Percentiles rank a stretch among this genome's conserved stretches.
Evolutionary conservation across 1,284 basidiomycete species (phyloP).

Genomic region (Rhizoctonia solani): DNA sequence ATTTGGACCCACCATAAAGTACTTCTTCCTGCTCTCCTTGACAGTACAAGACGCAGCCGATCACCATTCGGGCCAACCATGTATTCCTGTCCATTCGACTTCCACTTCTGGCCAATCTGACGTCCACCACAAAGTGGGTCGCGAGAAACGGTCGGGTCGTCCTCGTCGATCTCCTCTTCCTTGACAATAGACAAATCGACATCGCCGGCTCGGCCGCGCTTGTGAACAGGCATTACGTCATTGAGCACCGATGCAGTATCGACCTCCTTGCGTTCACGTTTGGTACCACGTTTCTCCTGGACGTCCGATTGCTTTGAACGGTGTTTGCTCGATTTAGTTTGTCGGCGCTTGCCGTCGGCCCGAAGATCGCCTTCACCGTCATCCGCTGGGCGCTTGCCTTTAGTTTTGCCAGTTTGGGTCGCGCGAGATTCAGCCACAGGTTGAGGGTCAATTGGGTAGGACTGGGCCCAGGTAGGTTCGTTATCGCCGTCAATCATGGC

Average conservation of each 20-base stretch:
- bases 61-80: conserved; percentile 74
- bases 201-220: conserved; percentile 57
- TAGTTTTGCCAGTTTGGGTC: conserved; percentile 13
- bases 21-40: conserved; percentile 67
- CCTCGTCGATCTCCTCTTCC: conserved; percentile 42
- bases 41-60: conserved; percentile 67
- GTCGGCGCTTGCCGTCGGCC: conserved; percentile 40
- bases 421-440: not conserved
- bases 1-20: conserved; percentile 63
- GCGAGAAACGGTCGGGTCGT: conserved; percentile 48
- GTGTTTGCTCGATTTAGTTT: conserved; percentile 36
- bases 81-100: conserved; percentile 64
- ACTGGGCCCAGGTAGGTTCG: conserved; percentile 22
- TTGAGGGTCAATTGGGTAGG: conserved; percentile 10
- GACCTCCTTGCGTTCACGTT: conserved; percentile 72
- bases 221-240: conserved; percentile 50
- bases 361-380: conserved; percentile 48
- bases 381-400: conserved; percentile 40
- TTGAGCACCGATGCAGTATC: conserved; percentile 71
- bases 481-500: conserved; percentile 33
- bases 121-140: conserved; percentile 58
- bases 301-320: not conserved
- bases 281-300: conserved; percentile 59
- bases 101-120: conserved; percentile 74
- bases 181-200: conserved; percentile 58